Percentiles rank a stretch among this genome's conserved stretches.
Evolutionary conservation across 1,284 basidiomycete species (phyloP).

Genomic region (Kalmanozyma brasiliensis): DNA sequence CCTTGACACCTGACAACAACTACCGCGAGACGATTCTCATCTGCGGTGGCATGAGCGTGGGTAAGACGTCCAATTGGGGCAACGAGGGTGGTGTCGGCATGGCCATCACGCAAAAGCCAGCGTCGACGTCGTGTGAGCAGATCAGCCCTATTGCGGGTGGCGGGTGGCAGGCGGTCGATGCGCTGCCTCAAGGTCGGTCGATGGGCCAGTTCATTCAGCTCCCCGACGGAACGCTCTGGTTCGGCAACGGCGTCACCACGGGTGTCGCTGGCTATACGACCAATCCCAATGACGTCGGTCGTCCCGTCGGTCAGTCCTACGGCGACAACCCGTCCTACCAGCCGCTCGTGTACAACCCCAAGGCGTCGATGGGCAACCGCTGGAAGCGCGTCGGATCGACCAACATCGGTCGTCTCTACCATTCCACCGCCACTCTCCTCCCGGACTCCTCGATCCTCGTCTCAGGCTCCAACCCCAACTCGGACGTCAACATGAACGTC

Average conservation of each 20-base stretch:
- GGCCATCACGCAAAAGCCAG: constrained; percentile 41
- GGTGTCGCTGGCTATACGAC: constrained; percentile 61
- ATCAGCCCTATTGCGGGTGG: constrained; percentile 50
- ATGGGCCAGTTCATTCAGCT: constrained; percentile 62
- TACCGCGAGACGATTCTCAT: constrained; percentile 61
- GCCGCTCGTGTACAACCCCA: constrained; percentile 58
- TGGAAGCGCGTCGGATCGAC: constrained; percentile 45
- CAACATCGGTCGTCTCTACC: constrained; percentile 59
- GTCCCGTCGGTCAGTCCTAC: constrained; percentile 64
- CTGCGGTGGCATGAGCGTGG: constrained; percentile 59
- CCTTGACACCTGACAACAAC: constrained; percentile 49
- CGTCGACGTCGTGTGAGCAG: constrained; percentile 56
- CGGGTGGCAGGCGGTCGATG: constrained; percentile 48
- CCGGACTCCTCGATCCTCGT: constrained; percentile 60
- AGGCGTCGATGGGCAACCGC: constrained; percentile 45
- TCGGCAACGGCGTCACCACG: constrained; percentile 60
- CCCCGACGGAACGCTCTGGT: constrained; percentile 60
- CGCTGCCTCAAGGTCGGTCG: constrained; percentile 47
- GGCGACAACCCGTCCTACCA: constrained; percentile 57
- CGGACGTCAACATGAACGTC: constrained; percentile 40
- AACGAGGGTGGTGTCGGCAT: constrained; percentile 54
- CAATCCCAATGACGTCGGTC: constrained; percentile 42
- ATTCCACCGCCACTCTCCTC: constrained; percentile 55
- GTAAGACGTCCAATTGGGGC: constrained; percentile 52
- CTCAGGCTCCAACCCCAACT: constrained; percentile 59